Conservation (phyloP, 2,329 filamentous ascomycete species). For the Fusarium dimerum region DNA sequence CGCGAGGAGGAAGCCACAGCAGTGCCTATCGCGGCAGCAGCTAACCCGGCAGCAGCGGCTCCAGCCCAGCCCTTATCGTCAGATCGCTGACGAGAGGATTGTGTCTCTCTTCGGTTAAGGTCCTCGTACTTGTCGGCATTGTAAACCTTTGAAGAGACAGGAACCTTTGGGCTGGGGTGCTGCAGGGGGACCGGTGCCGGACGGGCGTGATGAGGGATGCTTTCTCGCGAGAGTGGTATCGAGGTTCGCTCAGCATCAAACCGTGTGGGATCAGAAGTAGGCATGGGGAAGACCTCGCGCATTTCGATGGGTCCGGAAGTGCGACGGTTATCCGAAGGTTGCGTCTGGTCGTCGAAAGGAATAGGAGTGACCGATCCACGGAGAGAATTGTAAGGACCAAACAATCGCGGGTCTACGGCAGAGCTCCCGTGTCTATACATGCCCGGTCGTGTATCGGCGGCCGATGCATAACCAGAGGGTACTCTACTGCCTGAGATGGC, state of each 20-base stretch:
- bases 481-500: slow-evolving; percentile 36
- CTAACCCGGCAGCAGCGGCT: slow-evolving; percentile 49
- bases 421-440: slow-evolving; percentile 43
- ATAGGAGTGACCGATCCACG: slow-evolving; percentile 51
- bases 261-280: slow-evolving; percentile 63
- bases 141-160: slow-evolving; percentile 70
- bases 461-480: slow-evolving; percentile 27
- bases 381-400: slow-evolving; percentile 63
- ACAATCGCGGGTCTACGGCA: slow-evolving; percentile 58
- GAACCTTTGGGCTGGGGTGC: slow-evolving; percentile 78
- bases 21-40: slow-evolving; percentile 49
- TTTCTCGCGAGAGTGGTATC: slow-evolving; percentile 43
- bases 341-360: slow-evolving; percentile 51
- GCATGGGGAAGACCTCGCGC: slow-evolving; percentile 66
- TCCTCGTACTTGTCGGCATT: slow-evolving; percentile 48
- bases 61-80: slow-evolving; percentile 43
- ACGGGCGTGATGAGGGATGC: slow-evolving; percentile 44
- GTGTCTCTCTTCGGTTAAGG: slow-evolving; percentile 37
- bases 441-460: slow-evolving; percentile 6
- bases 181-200: slow-evolving; percentile 71
- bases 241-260: slow-evolving; percentile 61
- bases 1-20: slow-evolving; percentile 29
- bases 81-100: slow-evolving; percentile 32
- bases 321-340: slow-evolving; percentile 26
- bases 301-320: slow-evolving; percentile 39